Conservation (phyloP, 164 flowering plant species). For the Kalanchoe fedtschenkoi region DNA sequence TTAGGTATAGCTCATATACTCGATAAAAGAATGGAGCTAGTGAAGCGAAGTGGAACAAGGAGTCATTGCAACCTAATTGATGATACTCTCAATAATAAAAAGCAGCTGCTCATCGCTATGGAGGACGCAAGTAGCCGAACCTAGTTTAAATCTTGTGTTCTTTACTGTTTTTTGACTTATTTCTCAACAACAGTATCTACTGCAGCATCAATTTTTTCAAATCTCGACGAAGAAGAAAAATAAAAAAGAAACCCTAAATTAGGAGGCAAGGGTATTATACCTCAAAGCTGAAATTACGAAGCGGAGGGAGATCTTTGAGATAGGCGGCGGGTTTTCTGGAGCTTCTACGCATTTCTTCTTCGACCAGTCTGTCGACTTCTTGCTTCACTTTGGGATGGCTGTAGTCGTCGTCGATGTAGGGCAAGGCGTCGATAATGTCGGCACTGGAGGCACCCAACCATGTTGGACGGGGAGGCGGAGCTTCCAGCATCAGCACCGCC, state of each 20-base stretch:
- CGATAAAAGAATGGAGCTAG: too few relatives aligned
- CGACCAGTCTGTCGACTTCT: constrained; percentile 76
- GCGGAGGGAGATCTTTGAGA: constrained; percentile 71
- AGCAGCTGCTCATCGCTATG: too few relatives aligned
- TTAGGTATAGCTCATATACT: too few relatives aligned
- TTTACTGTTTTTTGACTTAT: too few relatives aligned
- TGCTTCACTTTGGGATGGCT: constrained; percentile 52
- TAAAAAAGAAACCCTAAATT: neutral
- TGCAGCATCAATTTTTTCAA: too few relatives aligned
- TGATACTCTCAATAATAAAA: too few relatives aligned
- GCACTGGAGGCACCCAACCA: constrained; percentile 29
- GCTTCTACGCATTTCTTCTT: constrained; percentile 89
- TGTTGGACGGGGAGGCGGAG: constrained; percentile 35
- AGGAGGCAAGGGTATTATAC: constrained; percentile 16
- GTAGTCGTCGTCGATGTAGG: constrained; percentile 92
- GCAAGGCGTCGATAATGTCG: constrained; percentile 60
- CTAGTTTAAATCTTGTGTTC: too few relatives aligned
- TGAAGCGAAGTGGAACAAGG: too few relatives aligned
- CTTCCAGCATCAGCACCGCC: constrained; percentile 78
- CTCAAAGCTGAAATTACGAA: constrained; percentile 50
- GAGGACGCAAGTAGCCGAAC: too few relatives aligned
- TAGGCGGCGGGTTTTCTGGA: constrained; percentile 77
- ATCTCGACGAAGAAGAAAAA: too few relatives aligned
- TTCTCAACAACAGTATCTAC: too few relatives aligned
- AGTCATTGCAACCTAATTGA: too few relatives aligned